Evolutionary conservation across 352 stramenopile genomes (phyloP), one percentile per base, ranked within the genome.

Genomic region (Phytophthora chlamydospora): DNA sequence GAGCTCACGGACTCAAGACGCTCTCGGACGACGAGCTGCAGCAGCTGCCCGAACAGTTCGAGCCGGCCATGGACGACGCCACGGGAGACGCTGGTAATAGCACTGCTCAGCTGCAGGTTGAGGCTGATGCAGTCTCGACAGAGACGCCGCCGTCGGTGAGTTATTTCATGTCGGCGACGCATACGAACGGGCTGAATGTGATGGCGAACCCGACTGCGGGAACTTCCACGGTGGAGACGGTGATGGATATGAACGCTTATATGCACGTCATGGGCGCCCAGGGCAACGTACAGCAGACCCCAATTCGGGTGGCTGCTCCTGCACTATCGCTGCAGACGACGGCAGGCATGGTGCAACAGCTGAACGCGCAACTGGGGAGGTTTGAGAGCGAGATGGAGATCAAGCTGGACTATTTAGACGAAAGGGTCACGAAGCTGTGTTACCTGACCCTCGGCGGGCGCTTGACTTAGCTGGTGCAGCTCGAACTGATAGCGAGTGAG

Each of bases 401-500:
- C 45, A 91, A 91, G 41, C 62, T 91, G 21, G 76, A 91, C 53
- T 68, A 77, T 62, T 54, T 93, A 53, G 84, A 90, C 41, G 59
- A 81, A 36, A 78, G 84, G 24, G 75, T 93, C 13, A 51, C 80
- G 46, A 91, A 85, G 44, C 57, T 91, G 19, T 76, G 77, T 58
- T 81, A 71, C 21, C 44, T 75, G 12, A 62, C 78, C 34, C 66
- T 88, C 3, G 58, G 77, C 4, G 59, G 72, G 14, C 56, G 66
- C 13, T 58, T 78, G 50, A 61, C 52, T 13, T 73, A 68, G 39
- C 14, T 42, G 44, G 0, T 33, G 36, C 12, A 36, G 9, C 29
- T 48, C 34, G 19, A 55, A 34, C 9, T 17, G 44, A 34, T 46
- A 36, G 43, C 40, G 40, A 34, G 40, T 36, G 14, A 39, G 16